Evolutionary conservation across 2,329 filamentous ascomycete species (phyloP).

Genomic region (Trichophyton mentagrophytes): DNA sequence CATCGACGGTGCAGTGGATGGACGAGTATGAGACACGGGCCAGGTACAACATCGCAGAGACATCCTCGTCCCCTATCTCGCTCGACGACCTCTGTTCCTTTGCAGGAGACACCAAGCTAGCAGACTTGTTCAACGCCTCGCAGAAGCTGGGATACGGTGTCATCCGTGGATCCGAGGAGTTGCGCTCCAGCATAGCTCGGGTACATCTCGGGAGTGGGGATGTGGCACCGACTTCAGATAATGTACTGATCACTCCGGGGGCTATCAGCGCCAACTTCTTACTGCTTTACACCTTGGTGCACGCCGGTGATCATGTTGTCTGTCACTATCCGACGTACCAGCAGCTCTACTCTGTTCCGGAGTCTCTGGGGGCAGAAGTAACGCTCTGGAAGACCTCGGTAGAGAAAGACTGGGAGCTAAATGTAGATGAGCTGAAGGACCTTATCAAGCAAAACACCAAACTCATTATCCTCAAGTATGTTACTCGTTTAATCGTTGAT

Average conservation of each 20-base stretch:
- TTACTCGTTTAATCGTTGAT: neutral
- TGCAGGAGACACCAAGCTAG: conserved; percentile 27
- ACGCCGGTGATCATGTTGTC: conserved; percentile 67
- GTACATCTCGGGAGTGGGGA: conserved; percentile 40
- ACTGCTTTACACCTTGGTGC: conserved; percentile 57
- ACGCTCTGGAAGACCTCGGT: conserved; percentile 60
- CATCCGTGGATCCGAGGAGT: conserved; percentile 53
- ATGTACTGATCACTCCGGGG: conserved; percentile 64
- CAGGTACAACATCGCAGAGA: conserved; percentile 47
- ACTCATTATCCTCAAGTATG: conserved; percentile 50
- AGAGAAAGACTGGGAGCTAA: conserved; percentile 52
- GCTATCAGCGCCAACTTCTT: conserved; percentile 75
- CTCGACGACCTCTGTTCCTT: conserved; percentile 40
- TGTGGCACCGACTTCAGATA: conserved; percentile 38
- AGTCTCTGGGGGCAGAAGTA: conserved; percentile 62
- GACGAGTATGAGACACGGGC: conserved; percentile 41
- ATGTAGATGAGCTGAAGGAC: conserved; percentile 51
- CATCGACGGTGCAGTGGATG: conserved; percentile 36
- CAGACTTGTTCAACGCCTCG: conserved; percentile 32
- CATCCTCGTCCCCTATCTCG: conserved; percentile 45
- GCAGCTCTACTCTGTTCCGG: conserved; percentile 65
- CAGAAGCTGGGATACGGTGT: conserved; percentile 58
- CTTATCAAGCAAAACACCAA: conserved; percentile 43
- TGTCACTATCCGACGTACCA: conserved; percentile 82
- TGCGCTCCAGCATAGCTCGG: conserved; percentile 52